These are phyloP conservation scores for Tolypocladium tundrense DNA, from an alignment of 2,329 filamentous ascomycete genomes.

Conservation along the genomic window DNA sequence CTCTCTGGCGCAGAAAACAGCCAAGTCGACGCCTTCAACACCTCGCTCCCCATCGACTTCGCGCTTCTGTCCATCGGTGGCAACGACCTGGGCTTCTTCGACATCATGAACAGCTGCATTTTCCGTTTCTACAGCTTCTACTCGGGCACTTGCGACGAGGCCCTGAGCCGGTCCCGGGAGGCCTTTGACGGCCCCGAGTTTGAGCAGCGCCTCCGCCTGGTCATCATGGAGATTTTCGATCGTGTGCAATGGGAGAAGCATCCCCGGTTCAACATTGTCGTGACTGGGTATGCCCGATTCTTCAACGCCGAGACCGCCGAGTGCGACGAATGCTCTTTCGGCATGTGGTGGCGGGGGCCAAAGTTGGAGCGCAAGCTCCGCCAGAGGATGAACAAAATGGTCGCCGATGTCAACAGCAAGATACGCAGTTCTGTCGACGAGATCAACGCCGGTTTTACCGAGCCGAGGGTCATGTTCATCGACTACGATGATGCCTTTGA, in stretches of 20 bases:
- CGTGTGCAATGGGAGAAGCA: constrained; percentile 32
- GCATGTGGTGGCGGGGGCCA: constrained; percentile 34
- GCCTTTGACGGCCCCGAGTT: constrained; percentile 24
- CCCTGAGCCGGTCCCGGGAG: constrained; percentile 23
- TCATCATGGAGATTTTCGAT: constrained; percentile 33
- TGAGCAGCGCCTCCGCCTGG: constrained; percentile 25
- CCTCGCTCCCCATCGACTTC: constrained; percentile 26
- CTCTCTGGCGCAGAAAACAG: constrained; percentile 23
- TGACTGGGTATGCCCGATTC: constrained; percentile 38
- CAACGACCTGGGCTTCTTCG: constrained; percentile 39
- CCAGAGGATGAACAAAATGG: constrained; percentile 32
- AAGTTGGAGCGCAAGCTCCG: constrained; percentile 29
- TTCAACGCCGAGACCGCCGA: constrained; percentile 32
- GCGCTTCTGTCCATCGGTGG: constrained; percentile 36
- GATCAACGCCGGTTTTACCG: constrained; percentile 26
- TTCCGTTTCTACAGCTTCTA: constrained; percentile 39
- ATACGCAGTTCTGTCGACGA: constrained; percentile 22
- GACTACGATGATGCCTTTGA: constrained; percentile 33
- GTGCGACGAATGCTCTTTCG: constrained; percentile 33
- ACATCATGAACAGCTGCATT: constrained; percentile 38
- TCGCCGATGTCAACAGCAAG: constrained; percentile 29
- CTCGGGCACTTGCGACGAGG: constrained; percentile 32
- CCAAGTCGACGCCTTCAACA: constrained; percentile 32
- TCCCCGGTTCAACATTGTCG: constrained; percentile 29
- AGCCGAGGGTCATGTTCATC: constrained; percentile 30